A percentile compares a stretch with the other conserved stretches of the same genome.
phyloP scores from a whole-genome alignment of 75 land plant species.

The Larix kaempferi region DNA sequence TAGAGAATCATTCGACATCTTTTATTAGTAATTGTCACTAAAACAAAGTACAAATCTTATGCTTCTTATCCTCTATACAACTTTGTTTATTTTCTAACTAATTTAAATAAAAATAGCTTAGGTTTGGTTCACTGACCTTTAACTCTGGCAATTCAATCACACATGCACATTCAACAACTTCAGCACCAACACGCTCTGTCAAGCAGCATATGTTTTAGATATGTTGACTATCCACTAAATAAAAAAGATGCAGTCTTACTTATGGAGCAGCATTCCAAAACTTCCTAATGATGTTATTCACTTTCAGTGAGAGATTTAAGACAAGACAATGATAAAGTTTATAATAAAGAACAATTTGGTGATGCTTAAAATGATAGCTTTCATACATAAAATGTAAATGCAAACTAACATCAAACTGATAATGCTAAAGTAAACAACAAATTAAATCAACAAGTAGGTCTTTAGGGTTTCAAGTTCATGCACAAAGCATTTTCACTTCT shows the following conservation, averaged over 20 bases:
- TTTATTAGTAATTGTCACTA: not conserved
- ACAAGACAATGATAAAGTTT: not conserved
- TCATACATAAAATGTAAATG: not conserved
- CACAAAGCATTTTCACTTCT: not conserved
- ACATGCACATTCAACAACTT: constrained; percentile 93
- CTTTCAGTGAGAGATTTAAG: not conserved
- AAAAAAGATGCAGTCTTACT: not conserved
- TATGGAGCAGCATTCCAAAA: not conserved
- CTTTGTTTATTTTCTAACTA: not conserved
- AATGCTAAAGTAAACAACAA: not conserved
- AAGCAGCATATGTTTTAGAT: not conserved
- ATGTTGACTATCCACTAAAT: not conserved
- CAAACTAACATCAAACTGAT: not conserved
- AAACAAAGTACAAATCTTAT: not conserved
- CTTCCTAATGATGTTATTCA: not conserved
- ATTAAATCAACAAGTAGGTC: not conserved
- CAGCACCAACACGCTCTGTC: constrained; percentile 76
- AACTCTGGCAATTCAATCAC: constrained; percentile 77
- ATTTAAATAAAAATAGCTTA: not conserved
- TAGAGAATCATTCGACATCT: not conserved
- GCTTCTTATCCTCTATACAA: not conserved
- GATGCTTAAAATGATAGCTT: not conserved
- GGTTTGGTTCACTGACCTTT: constrained; percentile 40
- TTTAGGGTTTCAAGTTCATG: not conserved
- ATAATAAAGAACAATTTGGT: not conserved